Base-by-base conservation (phyloP, 768 basidiomycete species). In the Wakefieldia striispora region DNA sequence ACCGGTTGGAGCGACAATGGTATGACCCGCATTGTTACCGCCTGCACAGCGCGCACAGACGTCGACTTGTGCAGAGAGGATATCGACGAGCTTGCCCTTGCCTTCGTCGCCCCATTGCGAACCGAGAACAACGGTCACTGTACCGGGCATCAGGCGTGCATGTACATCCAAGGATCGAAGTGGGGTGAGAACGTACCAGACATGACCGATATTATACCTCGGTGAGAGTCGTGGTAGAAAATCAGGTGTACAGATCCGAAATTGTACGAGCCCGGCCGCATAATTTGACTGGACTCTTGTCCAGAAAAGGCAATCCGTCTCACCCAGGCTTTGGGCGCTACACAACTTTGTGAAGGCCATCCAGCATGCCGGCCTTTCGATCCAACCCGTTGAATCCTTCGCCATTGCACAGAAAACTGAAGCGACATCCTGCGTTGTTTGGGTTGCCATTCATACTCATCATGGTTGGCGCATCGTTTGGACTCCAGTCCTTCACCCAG, bases 21-120 rank as follows among this genome's bases (percentile, higher is more conserved):
- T 98, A 72, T 99, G 97, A 2, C 97, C 97, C 20, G 97, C 97
- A 66, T 99, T 99, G 75, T 97, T 98, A 11, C 97, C 97, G 13
- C 97, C 97, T 12, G 97, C 97, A 67, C 93, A 97, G 40, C 97
- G 82, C 17, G 94, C 95, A 62, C 95, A 98, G 65, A 98, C 68
- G 69, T 99, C 97, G 51, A 81, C 78, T 37, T 95, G 81, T 13
- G 88, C 90, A 34, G 94, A 81, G 56, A 99, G 80, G 64, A 99
- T 92, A 68, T 99, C 97, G 50, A 97, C 97, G 48, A 99, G 83
- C 73, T 99, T 98, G 14, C 92, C 92, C 69, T 91, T 91, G 57
- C 91, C 91, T 69, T 93, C 91, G 66, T 94, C 91, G 40, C 91
- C 91, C 91, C 91, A 95, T 63, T 95, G 91, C 31, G 89, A 72